Evolutionary conservation across 2,329 filamentous ascomycete species (phyloP).

Genomic region (Aspergillus candidus): DNA sequence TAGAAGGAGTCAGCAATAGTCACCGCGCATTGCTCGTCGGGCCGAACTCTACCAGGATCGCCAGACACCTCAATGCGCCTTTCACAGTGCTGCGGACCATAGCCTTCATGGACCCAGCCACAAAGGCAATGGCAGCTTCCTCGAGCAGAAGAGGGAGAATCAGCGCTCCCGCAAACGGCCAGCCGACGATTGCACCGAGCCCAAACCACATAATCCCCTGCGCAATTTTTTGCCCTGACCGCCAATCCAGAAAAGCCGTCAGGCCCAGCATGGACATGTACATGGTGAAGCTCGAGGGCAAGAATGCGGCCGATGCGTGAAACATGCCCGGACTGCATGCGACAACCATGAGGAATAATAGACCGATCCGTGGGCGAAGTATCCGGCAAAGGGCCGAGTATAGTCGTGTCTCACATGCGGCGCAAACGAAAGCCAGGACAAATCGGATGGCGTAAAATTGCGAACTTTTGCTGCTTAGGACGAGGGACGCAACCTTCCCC

Average conservation of each 20-base stretch:
- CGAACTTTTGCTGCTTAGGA: slow-evolving; percentile 41
- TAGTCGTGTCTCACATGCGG: slow-evolving; percentile 73
- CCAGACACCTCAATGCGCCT: slow-evolving; percentile 59
- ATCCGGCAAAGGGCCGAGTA: slow-evolving; percentile 71
- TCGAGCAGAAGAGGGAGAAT: slow-evolving; percentile 74
- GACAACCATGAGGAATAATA: slow-evolving; percentile 74
- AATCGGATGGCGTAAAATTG: slow-evolving; percentile 88
- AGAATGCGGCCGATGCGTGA: slow-evolving; percentile 76
- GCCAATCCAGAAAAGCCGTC: slow-evolving; percentile 86
- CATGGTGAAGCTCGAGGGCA: slow-evolving; percentile 97
- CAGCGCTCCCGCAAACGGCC: slow-evolving; percentile 87
- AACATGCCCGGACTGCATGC: slow-evolving; percentile 86
- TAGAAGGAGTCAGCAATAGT: slow-evolving; percentile 34
- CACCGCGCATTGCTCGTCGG: neutral
- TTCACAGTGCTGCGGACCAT: slow-evolving; percentile 57
- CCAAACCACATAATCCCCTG: slow-evolving; percentile 88
- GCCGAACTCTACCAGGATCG: slow-evolving; percentile 58
- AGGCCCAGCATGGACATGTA: slow-evolving; percentile 82
- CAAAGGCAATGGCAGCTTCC: slow-evolving; percentile 55
- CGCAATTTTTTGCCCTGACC: slow-evolving; percentile 69
- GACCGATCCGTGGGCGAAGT: slow-evolving; percentile 74
- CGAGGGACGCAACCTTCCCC: slow-evolving; percentile 59
- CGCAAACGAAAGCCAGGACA: slow-evolving; percentile 67
- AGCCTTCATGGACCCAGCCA: slow-evolving; percentile 55
- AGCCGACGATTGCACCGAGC: slow-evolving; percentile 76